phyloP scores from a whole-genome alignment of 2,329 filamentous ascomycete species.

The Chaetoscypha palmicola region DNA sequence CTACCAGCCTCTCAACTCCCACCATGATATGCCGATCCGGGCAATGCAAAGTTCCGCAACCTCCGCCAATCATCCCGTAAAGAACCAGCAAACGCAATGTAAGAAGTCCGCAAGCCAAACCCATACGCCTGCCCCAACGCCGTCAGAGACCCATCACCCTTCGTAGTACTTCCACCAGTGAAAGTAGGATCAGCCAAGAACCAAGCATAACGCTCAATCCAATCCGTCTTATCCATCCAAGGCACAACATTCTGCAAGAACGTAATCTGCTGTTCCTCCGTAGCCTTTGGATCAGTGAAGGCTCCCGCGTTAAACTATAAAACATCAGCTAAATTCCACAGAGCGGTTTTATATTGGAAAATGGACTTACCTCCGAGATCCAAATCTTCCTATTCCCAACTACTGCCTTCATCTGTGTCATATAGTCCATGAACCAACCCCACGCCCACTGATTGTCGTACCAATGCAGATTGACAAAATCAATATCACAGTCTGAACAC shows the following conservation, averaged over 20 bases:
- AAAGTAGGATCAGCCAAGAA: background rate
- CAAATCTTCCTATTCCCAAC: background rate
- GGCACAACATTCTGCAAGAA: background rate
- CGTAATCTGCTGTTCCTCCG: background rate
- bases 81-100: no score
- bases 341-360: no score
- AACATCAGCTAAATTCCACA: background rate
- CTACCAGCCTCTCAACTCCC: no score
- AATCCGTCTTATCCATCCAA: background rate
- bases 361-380: background rate
- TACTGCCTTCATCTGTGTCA: background rate
- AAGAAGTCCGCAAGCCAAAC: no score
- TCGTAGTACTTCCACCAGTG: background rate
- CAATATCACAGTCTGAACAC: background rate
- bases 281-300: background rate
- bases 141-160: background rate
- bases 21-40: no score
- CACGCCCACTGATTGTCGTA: background rate
- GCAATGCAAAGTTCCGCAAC: no score
- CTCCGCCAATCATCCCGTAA: no score
- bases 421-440: background rate
- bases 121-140: background rate
- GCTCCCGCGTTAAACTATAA: background rate
- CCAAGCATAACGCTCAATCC: background rate
- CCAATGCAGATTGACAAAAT: background rate